These are phyloP conservation scores for Asterionellopsis glacialis DNA, from an alignment of 108 stramenopile species.

Conservation along the genomic window DNA sequence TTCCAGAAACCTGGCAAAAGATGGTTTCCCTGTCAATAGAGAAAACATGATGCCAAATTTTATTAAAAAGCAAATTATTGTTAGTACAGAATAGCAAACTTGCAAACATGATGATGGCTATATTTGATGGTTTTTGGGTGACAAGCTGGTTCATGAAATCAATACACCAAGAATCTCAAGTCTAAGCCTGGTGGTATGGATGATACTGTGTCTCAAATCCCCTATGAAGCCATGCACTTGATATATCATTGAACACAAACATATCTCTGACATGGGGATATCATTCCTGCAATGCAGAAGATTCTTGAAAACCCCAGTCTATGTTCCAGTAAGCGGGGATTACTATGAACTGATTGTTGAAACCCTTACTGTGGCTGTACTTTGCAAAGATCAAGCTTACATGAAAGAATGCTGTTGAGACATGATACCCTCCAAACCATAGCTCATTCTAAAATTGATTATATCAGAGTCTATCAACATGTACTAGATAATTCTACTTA, in stretches of 20 bases:
- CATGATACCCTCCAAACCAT: neutral
- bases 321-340: conserved; percentile 2
- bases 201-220: conserved; percentile 8
- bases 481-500: conserved; percentile 2
- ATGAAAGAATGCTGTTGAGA: conserved; percentile 3
- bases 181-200: conserved; percentile 2
- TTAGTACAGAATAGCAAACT: too few relatives aligned
- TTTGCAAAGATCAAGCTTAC: neutral
- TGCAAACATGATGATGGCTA: conserved; percentile 15
- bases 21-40: too few relatives aligned
- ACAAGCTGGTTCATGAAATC: conserved; percentile 10
- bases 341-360: conserved; percentile 8
- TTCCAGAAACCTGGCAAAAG: too few relatives aligned
- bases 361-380: conserved; percentile 13
- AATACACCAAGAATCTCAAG: conserved; percentile 4
- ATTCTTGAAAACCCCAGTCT: conserved; percentile 5
- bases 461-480: conserved; percentile 10
- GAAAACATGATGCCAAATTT: too few relatives aligned
- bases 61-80: too few relatives aligned
- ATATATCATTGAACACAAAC: conserved; percentile 9
- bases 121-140: conserved; percentile 7
- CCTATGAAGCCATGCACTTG: conserved; percentile 18
- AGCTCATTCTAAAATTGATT: conserved; percentile 6
- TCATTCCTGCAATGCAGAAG: conserved; percentile 2
- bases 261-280: conserved; percentile 10